Evolutionary conservation across 306 rosid genomes (phyloP).

Genomic region (Dicorynia guianensis): DNA sequence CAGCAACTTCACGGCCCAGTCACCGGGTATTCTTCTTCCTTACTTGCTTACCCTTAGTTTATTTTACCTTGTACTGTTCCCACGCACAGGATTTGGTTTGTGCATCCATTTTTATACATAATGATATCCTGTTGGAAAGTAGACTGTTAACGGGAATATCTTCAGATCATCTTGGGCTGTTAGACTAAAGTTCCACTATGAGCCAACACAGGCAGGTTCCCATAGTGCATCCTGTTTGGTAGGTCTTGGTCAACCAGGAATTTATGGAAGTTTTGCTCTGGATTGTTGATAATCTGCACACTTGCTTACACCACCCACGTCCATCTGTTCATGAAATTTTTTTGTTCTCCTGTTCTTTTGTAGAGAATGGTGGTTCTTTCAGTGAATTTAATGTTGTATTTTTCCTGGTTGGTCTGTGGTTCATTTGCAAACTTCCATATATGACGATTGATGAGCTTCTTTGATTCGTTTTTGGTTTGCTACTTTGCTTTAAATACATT

Average conservation of each 20-base stretch:
- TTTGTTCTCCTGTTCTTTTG: background rate
- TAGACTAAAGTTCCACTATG: background rate
- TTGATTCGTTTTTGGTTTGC: slow-evolving; percentile 1
- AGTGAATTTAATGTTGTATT: slow-evolving; percentile 14
- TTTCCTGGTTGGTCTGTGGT: slow-evolving; percentile 23
- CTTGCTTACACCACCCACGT: too few relatives aligned
- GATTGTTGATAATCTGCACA: background rate
- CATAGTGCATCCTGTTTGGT: background rate
- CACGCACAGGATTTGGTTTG: slow-evolving; percentile 15
- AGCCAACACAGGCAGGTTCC: background rate
- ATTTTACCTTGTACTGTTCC: background rate
- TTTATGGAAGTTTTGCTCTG: background rate
- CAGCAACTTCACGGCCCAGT: slow-evolving; percentile 53
- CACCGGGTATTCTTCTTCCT: slow-evolving; percentile 56
- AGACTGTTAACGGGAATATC: slow-evolving; percentile 2
- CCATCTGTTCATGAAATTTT: too few relatives aligned
- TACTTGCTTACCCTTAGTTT: background rate
- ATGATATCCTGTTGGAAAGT: background rate
- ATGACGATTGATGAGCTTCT: slow-evolving; percentile 24
- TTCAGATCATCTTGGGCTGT: slow-evolving; percentile 2
- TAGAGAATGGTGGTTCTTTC: background rate
- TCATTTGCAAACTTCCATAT: slow-evolving; percentile 22
- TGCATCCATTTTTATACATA: slow-evolving; percentile 4
- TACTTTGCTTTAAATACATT: background rate
- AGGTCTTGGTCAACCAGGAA: slow-evolving; percentile 1